Percentiles rank a stretch among this genome's conserved stretches.
These are phyloP conservation scores for Globisporangium emineosum DNA, from an alignment of 352 stramenopile genomes.

Conservation along the genomic window DNA sequence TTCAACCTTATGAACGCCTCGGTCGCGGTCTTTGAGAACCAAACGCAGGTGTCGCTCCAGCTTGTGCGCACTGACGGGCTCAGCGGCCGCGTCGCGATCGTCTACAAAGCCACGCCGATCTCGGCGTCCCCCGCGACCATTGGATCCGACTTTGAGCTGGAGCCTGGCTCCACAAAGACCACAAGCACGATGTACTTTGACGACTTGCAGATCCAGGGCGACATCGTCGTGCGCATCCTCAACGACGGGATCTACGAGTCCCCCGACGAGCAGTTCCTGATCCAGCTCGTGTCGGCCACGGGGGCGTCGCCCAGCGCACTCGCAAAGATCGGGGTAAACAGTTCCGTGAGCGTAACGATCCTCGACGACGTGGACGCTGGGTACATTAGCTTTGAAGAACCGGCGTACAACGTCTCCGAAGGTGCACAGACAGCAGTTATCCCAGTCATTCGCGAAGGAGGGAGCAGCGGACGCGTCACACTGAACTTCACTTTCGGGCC, in stretches of 20 bases:
- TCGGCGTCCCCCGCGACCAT: constrained; percentile 22
- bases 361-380: constrained; percentile 65
- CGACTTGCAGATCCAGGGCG: constrained; percentile 21
- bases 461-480: constrained; percentile 34
- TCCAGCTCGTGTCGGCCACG: constrained; percentile 28
- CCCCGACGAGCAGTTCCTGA: constrained; percentile 35
- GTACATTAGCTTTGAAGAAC: constrained; percentile 39
- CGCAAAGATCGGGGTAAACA: constrained; percentile 38
- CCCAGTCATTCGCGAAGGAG: constrained; percentile 43
- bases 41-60: constrained; percentile 23
- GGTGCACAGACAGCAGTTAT: constrained; percentile 26
- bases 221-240: constrained; percentile 35
- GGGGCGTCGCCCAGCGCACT: neutral
- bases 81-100: constrained; percentile 36
- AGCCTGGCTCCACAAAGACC: constrained; percentile 5
- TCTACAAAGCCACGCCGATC: constrained; percentile 19
- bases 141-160: constrained; percentile 36
- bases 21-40: constrained; percentile 39
- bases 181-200: constrained; percentile 34
- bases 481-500: constrained; percentile 38
- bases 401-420: constrained; percentile 33
- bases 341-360: constrained; percentile 36
- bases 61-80: constrained; percentile 44
- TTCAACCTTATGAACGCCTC: constrained; percentile 36
- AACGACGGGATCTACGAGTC: constrained; percentile 45